A percentile compares a stretch with the other conserved stretches of the same genome.
phyloP scores from a whole-genome alignment of 495 filamentous ascomycete species.

The Aspergillus sclerotioniger region DNA sequence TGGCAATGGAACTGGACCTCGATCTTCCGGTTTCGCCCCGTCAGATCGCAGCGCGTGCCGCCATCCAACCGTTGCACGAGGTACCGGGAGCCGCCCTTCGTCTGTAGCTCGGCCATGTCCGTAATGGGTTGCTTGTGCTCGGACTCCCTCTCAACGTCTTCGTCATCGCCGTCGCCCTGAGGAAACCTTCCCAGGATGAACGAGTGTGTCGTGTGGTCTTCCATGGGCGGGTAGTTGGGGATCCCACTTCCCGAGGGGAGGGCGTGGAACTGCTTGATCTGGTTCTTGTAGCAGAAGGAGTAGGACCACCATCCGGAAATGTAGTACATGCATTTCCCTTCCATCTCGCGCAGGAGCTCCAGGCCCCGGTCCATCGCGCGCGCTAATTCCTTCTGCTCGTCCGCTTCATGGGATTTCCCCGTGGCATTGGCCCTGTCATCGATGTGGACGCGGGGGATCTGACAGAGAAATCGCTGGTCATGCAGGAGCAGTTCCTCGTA shows the following conservation, averaged over 20 bases:
- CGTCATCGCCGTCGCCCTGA: constrained; percentile 19
- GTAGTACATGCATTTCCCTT: constrained; percentile 87
- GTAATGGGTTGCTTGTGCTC: constrained; percentile 31
- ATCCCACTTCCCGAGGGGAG: constrained; percentile 63
- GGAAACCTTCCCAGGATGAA: constrained; percentile 73
- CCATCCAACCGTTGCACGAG: constrained; percentile 82
- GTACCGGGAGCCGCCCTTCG: constrained; percentile 81
- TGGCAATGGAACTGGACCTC: constrained; percentile 95
- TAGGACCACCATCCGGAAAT: constrained; percentile 97
- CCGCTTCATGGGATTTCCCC: constrained; percentile 54
- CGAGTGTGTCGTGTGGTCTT: constrained; percentile 72
- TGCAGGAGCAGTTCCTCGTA: constrained; percentile 63
- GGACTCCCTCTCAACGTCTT: constrained; percentile 30
- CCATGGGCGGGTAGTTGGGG: constrained; percentile 66
- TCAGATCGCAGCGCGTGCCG: constrained; percentile 91
- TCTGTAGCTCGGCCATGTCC: constrained; percentile 63
- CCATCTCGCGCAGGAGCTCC: constrained; percentile 84
- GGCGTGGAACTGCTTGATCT: constrained; percentile 91
- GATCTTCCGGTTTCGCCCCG: constrained; percentile 76
- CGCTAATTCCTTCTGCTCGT: constrained; percentile 80
- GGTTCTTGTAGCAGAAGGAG: constrained; percentile 85
- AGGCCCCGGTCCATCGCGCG: constrained; percentile 81
- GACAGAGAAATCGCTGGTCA: constrained; percentile 75
- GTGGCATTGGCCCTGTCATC: constrained; percentile 54
- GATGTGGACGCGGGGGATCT: constrained; percentile 68